Percentiles rank a stretch among this genome's conserved stretches.
These are phyloP conservation scores for Podaxis sp. DNA, from an alignment of 768 basidiomycete species.

Conservation along the genomic window DNA sequence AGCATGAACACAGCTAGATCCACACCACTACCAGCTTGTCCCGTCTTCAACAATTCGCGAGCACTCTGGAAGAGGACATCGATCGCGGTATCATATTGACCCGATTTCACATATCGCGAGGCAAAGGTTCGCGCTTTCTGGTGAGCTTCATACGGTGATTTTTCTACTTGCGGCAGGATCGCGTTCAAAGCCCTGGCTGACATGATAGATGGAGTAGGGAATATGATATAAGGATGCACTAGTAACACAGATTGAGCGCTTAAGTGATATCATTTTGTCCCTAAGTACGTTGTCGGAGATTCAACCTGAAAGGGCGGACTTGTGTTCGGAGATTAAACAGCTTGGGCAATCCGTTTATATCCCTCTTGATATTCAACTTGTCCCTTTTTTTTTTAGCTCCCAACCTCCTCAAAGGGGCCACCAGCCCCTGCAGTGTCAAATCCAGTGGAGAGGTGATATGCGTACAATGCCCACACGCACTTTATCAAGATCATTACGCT, in stretches of 20 bases:
- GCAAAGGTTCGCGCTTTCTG: constrained; percentile 97
- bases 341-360: not conserved
- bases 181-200: constrained; percentile 71
- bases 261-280: not conserved
- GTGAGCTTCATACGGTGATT: constrained; percentile 89
- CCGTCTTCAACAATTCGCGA: constrained; percentile 82
- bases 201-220: constrained; percentile 27
- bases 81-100: constrained; percentile 82
- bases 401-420: too few relatives aligned
- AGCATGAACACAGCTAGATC: constrained; percentile 81
- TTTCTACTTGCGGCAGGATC: constrained; percentile 69
- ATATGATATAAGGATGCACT: constrained; percentile 11
- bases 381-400: not conserved
- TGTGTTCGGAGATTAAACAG: not conserved
- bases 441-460: too few relatives aligned
- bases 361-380: not conserved
- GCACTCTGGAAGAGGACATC: constrained; percentile 92
- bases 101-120: constrained; percentile 78
- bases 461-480: too few relatives aligned
- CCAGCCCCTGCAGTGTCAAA: too few relatives aligned
- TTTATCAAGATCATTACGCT: too few relatives aligned
- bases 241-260: not conserved
- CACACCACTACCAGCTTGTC: constrained; percentile 86
- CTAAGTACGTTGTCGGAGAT: constrained; percentile 13
- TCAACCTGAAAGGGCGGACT: constrained; percentile 11